These are phyloP conservation scores for Russula ochroleuca DNA, from an alignment of 768 basidiomycete genomes.

Conservation along the genomic window DNA sequence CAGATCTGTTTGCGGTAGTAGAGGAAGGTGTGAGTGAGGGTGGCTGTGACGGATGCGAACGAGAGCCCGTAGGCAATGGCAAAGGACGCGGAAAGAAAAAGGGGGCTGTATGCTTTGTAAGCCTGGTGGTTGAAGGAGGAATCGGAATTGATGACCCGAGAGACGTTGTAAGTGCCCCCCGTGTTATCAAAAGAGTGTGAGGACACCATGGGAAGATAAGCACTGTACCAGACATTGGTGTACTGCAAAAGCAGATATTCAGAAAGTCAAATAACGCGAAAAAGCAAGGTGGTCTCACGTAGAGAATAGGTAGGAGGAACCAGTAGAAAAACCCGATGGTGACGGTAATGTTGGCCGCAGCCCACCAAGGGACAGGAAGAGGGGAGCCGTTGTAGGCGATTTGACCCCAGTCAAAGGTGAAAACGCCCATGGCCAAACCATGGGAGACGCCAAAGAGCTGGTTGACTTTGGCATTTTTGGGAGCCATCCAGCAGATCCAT, in stretches of 20 bases:
- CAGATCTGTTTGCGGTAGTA: slow-evolving; percentile 79
- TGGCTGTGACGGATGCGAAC: slow-evolving; percentile 76
- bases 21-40: slow-evolving; percentile 63
- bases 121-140: slow-evolving; percentile 51
- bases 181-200: slow-evolving; percentile 64
- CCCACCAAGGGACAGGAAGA: slow-evolving; percentile 81
- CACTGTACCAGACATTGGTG: slow-evolving; percentile 18
- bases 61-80: slow-evolving; percentile 74
- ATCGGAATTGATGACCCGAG: slow-evolving; percentile 50
- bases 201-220: slow-evolving; percentile 49
- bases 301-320: slow-evolving; percentile 58
- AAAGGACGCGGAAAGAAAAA: slow-evolving; percentile 65
- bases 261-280: neutral
- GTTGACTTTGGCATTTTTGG: slow-evolving; percentile 64
- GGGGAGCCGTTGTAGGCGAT: slow-evolving; percentile 67
- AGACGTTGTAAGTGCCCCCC: slow-evolving; percentile 54
- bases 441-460: slow-evolving; percentile 64
- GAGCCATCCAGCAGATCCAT: slow-evolving; percentile 65
- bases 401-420: slow-evolving; percentile 82
- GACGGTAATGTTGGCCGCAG: slow-evolving; percentile 60
- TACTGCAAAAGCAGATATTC: slow-evolving; percentile 33
- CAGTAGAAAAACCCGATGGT: slow-evolving; percentile 69
- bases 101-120: slow-evolving; percentile 55
- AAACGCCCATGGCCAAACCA: slow-evolving; percentile 53
- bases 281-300: slow-evolving; percentile 32